Evolutionary conservation across 2,329 filamentous ascomycete species (phyloP).

Genomic region (Bisporella sp.): DNA sequence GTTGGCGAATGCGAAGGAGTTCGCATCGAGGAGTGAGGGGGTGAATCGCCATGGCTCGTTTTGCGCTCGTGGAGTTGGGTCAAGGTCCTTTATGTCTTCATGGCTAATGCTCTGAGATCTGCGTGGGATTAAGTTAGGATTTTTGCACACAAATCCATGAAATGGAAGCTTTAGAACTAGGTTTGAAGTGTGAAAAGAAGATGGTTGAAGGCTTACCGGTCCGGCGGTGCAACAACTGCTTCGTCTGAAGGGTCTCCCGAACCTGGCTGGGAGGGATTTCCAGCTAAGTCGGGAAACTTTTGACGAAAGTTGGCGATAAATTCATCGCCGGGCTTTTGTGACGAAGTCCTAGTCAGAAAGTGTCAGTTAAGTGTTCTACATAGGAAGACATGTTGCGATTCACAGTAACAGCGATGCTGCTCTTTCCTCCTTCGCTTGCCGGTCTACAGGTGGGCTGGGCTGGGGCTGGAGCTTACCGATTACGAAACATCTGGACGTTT

Average conservation of each 20-base stretch:
- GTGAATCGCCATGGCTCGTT: conserved; percentile 84
- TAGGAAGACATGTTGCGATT: not conserved
- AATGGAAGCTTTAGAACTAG: too few species aligned
- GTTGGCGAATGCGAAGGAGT: conserved; percentile 70
- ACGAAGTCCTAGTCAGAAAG: conserved; percentile 44
- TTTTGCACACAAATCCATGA: too few species aligned
- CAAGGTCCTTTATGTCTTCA: conserved; percentile 59
- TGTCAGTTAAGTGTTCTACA: conserved; percentile 9
- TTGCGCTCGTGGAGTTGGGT: conserved; percentile 73
- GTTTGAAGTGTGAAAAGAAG: not conserved
- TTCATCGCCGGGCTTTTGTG: conserved; percentile 80
- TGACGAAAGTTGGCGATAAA: conserved; percentile 79
- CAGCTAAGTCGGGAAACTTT: conserved; percentile 68
- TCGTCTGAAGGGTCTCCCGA: conserved; percentile 25
- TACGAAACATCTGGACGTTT: conserved; percentile 29
- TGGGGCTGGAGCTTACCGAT: conserved; percentile 23
- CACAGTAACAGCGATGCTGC: not conserved
- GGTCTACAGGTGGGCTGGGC: not conserved
- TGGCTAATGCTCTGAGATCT: conserved; percentile 24
- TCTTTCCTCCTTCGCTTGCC: not conserved
- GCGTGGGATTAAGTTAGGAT: conserved; percentile 6
- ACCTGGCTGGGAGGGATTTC: conserved; percentile 40
- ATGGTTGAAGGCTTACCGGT: conserved; percentile 11
- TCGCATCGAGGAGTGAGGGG: conserved; percentile 80
- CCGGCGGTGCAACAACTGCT: conserved; percentile 20